Evolutionary conservation across 2,329 filamentous ascomycete species (phyloP), one percentile per base, ranked within the genome.

Genomic region (Stagonosporopsis vannaccii): DNA sequence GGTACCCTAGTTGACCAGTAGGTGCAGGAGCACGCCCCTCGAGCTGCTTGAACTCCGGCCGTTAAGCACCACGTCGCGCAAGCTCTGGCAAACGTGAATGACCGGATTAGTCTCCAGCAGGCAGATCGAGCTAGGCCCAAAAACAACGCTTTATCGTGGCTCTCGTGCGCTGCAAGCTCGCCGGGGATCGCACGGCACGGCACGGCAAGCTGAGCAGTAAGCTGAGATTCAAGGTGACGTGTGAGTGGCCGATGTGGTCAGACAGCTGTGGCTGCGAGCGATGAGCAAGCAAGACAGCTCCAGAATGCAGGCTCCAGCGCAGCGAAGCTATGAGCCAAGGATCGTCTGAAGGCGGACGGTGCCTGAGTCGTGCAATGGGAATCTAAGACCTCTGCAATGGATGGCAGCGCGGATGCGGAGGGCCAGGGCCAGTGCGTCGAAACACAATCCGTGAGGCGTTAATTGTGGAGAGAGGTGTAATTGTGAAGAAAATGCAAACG

Each of bases 1-100:
- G 73, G 72, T 75, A 73, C 60, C 58, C 66, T 71, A 69, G 58
- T 56, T 47, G 62, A 60, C 48, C 65, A 67, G 68, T 66, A 62
- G 66, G 60, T 65, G 68, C 51, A 62, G 61, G 57, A 65, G 67
- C 65, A 70, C 64, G 66, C 61, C 68, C 63, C 62, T 66, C 56
- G 58, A 56, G 59, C 60, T 67, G 63, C 62, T 64, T 62, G 60
- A 57, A 62, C 61, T 66, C 59, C 67, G 61, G 58, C 66, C 65
- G 71, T 72, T 71, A 62, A 61, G 63, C 66, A 69, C 69, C 28
- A 72, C 63, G 71, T 74, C 52, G 69, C 61, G 69, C 70, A 71
- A 66, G 66, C 63, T 63, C 66, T 70, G 70, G 65, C 65, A 66
- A 67, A 40, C 53, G 58, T 59, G 46, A 59, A 55, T 58, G 56